Evolutionary conservation across 441 rosid genomes (phyloP).

Genomic region (Flueggea neowawraea): DNA sequence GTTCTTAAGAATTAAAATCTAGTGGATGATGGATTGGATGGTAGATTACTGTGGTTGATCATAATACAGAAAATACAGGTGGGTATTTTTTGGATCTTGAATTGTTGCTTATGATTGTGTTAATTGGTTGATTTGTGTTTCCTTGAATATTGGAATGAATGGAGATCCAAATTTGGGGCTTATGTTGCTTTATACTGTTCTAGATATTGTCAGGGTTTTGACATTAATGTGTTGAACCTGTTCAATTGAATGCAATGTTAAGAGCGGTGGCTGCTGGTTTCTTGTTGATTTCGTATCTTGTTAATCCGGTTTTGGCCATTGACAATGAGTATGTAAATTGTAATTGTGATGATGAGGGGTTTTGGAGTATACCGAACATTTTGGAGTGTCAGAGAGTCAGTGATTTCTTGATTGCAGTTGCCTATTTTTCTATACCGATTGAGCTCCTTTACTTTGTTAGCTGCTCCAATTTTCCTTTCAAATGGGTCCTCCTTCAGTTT

Average conservation of each 20-base stretch:
- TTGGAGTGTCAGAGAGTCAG: conserved; percentile 83
- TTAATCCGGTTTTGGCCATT: conserved; percentile 35
- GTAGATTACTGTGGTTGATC: neutral
- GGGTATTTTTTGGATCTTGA: conserved; percentile 16
- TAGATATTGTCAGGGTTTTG: neutral
- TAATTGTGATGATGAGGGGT: conserved; percentile 86
- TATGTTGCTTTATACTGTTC: neutral
- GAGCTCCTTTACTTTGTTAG: conserved; percentile 96
- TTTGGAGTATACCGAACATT: conserved; percentile 74
- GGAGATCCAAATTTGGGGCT: conserved; percentile 3
- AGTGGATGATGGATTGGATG: too few species aligned
- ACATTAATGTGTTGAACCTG: conserved; percentile 22
- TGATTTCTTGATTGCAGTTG: conserved; percentile 92
- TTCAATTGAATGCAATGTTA: conserved; percentile 45
- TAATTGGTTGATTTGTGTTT: neutral
- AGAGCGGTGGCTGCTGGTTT: conserved; percentile 37
- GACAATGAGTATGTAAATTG: conserved; percentile 58
- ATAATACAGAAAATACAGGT: neutral
- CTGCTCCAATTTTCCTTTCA: conserved; percentile 93
- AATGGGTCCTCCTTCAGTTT: conserved; percentile 94
- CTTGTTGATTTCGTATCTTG: conserved; percentile 38
- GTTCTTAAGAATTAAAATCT: too few species aligned
- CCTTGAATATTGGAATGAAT: neutral
- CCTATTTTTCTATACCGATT: conserved; percentile 93
- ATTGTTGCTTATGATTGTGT: neutral